Percentiles rank a stretch among this genome's conserved stretches.
These are phyloP conservation scores for Blumeriella jaapii DNA, from an alignment of 2,329 filamentous ascomycete species.

Conservation along the genomic window DNA sequence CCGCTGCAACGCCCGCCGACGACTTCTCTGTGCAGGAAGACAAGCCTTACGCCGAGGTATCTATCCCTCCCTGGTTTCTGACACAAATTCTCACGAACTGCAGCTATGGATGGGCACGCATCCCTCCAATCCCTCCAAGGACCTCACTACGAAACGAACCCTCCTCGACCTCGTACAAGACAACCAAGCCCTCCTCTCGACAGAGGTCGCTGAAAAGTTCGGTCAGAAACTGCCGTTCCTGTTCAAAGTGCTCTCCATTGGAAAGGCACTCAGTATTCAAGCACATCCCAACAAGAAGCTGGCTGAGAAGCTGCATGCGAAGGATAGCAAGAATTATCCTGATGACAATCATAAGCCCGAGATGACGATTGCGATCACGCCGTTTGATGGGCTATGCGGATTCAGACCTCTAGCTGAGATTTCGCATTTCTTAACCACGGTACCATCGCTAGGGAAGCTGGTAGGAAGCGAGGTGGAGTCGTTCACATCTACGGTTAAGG, in stretches of 20 bases:
- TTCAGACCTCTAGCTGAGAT: conserved; percentile 86
- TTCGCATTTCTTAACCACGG: conserved; percentile 56
- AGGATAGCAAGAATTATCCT: conserved; percentile 87
- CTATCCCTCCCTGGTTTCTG: not conserved
- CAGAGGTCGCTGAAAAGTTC: conserved; percentile 62
- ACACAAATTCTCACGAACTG: conserved; percentile 33
- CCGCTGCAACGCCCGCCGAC: conserved; percentile 66
- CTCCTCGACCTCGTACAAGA: conserved; percentile 80
- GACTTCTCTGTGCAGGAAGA: conserved; percentile 71
- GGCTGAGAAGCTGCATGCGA: conserved; percentile 75
- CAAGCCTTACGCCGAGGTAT: conserved; percentile 88
- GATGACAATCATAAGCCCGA: conserved; percentile 99
- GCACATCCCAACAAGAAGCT: conserved; percentile 94
- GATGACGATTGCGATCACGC: conserved; percentile 96
- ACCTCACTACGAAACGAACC: conserved; percentile 70
- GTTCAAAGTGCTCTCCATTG: conserved; percentile 94
- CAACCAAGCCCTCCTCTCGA: conserved; percentile 72
- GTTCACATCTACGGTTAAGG: conserved; percentile 42
- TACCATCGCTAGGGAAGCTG: conserved; percentile 52
- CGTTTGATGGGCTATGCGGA: conserved; percentile 91
- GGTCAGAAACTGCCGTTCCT: conserved; percentile 81
- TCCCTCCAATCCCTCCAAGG: conserved; percentile 87
- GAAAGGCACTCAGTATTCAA: conserved; percentile 93
- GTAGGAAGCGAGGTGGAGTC: conserved; percentile 52
- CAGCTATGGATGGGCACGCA: conserved; percentile 99